phyloP scores from a whole-genome alignment of 495 filamentous ascomycete genomes.

The Trichocladium uniseriatum region DNA sequence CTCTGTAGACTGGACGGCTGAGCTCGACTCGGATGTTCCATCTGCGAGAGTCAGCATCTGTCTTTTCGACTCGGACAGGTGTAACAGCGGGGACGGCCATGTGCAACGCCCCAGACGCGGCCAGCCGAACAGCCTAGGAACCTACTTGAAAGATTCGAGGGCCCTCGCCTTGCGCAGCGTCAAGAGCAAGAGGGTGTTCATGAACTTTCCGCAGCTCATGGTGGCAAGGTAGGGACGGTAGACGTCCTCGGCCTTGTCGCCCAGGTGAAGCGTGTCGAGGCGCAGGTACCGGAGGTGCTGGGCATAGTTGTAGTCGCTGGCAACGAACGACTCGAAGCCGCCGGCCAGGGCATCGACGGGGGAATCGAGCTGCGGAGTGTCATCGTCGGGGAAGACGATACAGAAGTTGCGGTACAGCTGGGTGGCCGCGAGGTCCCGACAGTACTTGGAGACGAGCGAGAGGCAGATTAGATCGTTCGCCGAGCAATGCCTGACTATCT shows the following conservation, averaged over 20 bases:
- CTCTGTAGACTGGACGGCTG: slow-evolving; percentile 47
- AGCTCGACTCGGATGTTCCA: slow-evolving; percentile 58
- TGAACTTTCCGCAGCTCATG: slow-evolving; percentile 48
- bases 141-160: slow-evolving; percentile 49
- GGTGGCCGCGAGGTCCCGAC: slow-evolving; percentile 45
- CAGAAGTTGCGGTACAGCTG: slow-evolving; percentile 50
- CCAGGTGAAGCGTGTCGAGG: slow-evolving; percentile 40
- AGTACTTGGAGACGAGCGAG: slow-evolving; percentile 46
- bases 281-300: slow-evolving; percentile 42
- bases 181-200: slow-evolving; percentile 52
- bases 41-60: slow-evolving; percentile 21
- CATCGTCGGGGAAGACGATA: slow-evolving; percentile 48
- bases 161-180: slow-evolving; percentile 42
- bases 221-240: slow-evolving; percentile 40
- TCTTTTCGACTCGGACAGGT: neutral
- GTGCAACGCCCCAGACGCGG: neutral
- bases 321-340: slow-evolving; percentile 49
- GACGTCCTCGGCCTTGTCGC: slow-evolving; percentile 35
- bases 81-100: neutral
- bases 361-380: slow-evolving; percentile 36
- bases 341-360: slow-evolving; percentile 44
- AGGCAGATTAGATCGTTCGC: slow-evolving; percentile 43
- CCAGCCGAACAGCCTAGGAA: neutral
- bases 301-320: slow-evolving; percentile 53
- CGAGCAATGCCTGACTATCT: slow-evolving; percentile 41